Evolutionary conservation across 106 monocot species (phyloP).

Genomic region (Allium fistulosum): DNA sequence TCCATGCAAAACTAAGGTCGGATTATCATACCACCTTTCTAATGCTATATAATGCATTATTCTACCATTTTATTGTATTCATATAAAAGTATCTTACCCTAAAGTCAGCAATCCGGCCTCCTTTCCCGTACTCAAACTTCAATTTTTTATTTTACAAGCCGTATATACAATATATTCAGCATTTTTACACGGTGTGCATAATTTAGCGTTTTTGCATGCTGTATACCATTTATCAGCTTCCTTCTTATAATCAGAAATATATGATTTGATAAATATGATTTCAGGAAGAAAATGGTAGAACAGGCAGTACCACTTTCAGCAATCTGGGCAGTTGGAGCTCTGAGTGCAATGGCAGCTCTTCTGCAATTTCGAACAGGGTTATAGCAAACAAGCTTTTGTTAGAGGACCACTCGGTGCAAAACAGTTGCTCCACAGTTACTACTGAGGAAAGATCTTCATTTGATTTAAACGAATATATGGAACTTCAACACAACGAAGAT

Average conservation of each 20-base stretch:
- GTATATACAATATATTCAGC: background rate
- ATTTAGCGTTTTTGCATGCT: no score
- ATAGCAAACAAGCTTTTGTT: conserved; percentile 7
- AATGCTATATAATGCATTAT: no score
- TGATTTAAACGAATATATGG: conserved; percentile 48
- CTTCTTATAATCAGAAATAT: background rate
- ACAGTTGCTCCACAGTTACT: conserved; percentile 1
- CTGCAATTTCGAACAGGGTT: conserved; percentile 9
- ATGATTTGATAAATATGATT: background rate
- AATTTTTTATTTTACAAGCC: background rate
- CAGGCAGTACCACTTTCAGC: conserved; percentile 11
- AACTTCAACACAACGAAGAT: conserved; percentile 36
- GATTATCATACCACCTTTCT: background rate
- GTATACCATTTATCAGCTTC: no score
- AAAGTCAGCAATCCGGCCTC: background rate
- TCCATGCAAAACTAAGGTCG: conserved; percentile 30
- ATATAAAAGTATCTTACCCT: background rate
- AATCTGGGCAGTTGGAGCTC: conserved; percentile 67
- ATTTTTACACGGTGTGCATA: background rate
- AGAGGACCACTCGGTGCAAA: conserved; percentile 1
- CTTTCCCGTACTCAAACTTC: background rate
- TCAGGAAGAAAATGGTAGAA: conserved; percentile 29
- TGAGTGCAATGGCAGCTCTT: conserved; percentile 14
- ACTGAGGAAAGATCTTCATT: conserved; percentile 17
- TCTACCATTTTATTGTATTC: background rate